Evolutionary conservation across 2,329 filamentous ascomycete genomes (phyloP).

Genomic region (Cadophora malorum): DNA sequence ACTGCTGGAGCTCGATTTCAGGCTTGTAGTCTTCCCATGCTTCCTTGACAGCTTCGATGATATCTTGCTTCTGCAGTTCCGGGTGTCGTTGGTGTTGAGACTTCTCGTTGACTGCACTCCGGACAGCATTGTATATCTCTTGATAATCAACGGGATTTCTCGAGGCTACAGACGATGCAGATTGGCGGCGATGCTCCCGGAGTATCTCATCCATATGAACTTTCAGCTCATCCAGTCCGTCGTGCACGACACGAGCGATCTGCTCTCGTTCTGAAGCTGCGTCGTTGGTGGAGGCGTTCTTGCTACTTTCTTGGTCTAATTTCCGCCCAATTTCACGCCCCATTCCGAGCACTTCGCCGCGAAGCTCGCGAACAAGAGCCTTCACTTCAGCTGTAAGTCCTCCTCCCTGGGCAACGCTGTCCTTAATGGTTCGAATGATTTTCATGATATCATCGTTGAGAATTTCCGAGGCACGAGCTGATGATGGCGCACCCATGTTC

Average conservation of each 20-base stretch:
- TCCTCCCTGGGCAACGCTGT: slow-evolving; percentile 86
- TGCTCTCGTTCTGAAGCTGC: slow-evolving; percentile 69
- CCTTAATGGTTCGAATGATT: slow-evolving; percentile 85
- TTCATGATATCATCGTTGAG: slow-evolving; percentile 81
- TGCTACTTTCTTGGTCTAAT: slow-evolving; percentile 71
- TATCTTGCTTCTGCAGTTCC: slow-evolving; percentile 77
- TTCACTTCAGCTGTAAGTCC: slow-evolving; percentile 93
- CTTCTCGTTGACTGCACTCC: slow-evolving; percentile 69
- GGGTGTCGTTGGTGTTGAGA: slow-evolving; percentile 54
- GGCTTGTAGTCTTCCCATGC: slow-evolving; percentile 96
- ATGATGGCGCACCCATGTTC: slow-evolving; percentile 31
- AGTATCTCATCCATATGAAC: slow-evolving; percentile 83
- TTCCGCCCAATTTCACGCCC: slow-evolving; percentile 87
- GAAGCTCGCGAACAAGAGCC: slow-evolving; percentile 84
- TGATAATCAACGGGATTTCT: slow-evolving; percentile 75
- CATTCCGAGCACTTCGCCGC: slow-evolving; percentile 94
- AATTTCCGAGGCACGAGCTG: slow-evolving; percentile 57
- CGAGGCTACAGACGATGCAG: slow-evolving; percentile 66
- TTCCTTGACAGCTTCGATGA: slow-evolving; percentile 84
- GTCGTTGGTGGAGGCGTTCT: slow-evolving; percentile 51
- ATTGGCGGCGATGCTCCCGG: slow-evolving; percentile 74
- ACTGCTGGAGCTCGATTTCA: slow-evolving; percentile 87
- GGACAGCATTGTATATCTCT: slow-evolving; percentile 85
- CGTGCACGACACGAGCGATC: slow-evolving; percentile 77
- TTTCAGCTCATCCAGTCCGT: slow-evolving; percentile 82